Evolutionary conservation across 2,329 filamentous ascomycete genomes (phyloP).

Genomic region (Samsoniella hepiali): DNA sequence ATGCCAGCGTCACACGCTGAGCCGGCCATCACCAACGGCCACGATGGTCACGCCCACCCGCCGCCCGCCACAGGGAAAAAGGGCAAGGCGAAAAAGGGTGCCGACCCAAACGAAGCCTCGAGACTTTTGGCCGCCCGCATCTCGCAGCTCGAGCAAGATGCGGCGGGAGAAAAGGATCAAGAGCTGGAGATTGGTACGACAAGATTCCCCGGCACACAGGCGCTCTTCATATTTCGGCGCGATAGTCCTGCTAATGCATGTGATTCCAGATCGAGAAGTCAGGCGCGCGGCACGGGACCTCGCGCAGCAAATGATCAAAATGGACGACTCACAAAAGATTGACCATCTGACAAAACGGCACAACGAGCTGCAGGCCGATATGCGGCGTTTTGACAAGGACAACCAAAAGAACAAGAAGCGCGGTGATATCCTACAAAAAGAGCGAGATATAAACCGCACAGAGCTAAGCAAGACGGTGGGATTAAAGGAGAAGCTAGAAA

Average conservation of each 20-base stretch:
- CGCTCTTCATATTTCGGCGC: neutral
- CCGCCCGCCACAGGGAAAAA: slow-evolving; percentile 62
- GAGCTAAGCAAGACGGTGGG: slow-evolving; percentile 87
- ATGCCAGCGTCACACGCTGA: slow-evolving; percentile 43
- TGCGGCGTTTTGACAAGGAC: slow-evolving; percentile 93
- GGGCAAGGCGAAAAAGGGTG: slow-evolving; percentile 76
- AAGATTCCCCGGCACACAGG: slow-evolving; percentile 12
- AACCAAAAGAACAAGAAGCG: slow-evolving; percentile 95
- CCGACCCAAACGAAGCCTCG: slow-evolving; percentile 84
- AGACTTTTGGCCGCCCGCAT: slow-evolving; percentile 92
- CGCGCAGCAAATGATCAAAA: slow-evolving; percentile 82
- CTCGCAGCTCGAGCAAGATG: slow-evolving; percentile 90
- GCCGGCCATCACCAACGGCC: slow-evolving; percentile 40
- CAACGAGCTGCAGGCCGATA: slow-evolving; percentile 84
- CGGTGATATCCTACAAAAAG: slow-evolving; percentile 90
- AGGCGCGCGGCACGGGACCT: slow-evolving; percentile 92
- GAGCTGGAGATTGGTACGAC: slow-evolving; percentile 87
- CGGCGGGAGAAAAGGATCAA: slow-evolving; percentile 89
- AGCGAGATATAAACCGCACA: slow-evolving; percentile 84
- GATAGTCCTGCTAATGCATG: slow-evolving; percentile 14
- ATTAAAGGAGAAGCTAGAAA: slow-evolving; percentile 95
- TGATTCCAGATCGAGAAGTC: slow-evolving; percentile 75
- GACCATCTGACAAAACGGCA: slow-evolving; percentile 88
- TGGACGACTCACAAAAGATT: slow-evolving; percentile 87
- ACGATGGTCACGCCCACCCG: slow-evolving; percentile 38